These are phyloP conservation scores for Crithidia thermophila DNA, from an alignment of 208 protist species.

Conservation along the genomic window DNA sequence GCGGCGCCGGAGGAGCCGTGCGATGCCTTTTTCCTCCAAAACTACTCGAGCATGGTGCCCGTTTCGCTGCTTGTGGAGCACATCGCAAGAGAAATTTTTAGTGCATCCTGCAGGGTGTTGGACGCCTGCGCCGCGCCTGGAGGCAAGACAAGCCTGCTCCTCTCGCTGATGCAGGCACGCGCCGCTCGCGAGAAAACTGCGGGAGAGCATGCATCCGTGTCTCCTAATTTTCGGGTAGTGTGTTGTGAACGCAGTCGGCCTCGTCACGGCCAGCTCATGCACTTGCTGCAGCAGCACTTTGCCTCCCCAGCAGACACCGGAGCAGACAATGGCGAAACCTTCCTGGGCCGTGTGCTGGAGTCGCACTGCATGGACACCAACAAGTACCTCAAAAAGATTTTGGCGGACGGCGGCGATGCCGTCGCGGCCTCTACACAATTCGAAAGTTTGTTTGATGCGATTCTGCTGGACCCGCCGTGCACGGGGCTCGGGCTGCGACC, in stretches of 20 bases:
- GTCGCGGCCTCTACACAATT: slow-evolving; percentile 2
- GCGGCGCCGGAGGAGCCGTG: not conserved
- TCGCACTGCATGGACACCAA: slow-evolving; percentile 33
- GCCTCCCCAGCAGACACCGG: not conserved
- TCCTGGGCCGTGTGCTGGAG: slow-evolving; percentile 15
- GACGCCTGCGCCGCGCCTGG: slow-evolving; percentile 95
- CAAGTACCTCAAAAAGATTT: slow-evolving; percentile 24
- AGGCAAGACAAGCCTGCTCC: slow-evolving; percentile 91
- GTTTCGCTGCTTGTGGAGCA: slow-evolving; percentile 60
- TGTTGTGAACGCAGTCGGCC: slow-evolving; percentile 60
- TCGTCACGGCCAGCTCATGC: slow-evolving; percentile 39
- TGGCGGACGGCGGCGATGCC: not conserved
- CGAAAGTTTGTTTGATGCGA: slow-evolving; percentile 65
- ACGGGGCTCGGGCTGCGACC: slow-evolving; percentile 76
- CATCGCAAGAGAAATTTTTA: slow-evolving; percentile 9
- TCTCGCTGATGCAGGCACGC: slow-evolving; percentile 46
- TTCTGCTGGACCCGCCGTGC: slow-evolving; percentile 90
- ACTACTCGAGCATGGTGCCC: slow-evolving; percentile 80
- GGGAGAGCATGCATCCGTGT: not conserved
- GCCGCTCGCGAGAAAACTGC: slow-evolving; percentile 14
- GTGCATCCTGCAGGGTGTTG: slow-evolving; percentile 43
- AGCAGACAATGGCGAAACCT: not conserved
- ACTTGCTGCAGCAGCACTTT: slow-evolving; percentile 50
- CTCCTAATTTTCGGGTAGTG: slow-evolving; percentile 22
- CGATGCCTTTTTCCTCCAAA: slow-evolving; percentile 68